phyloP scores from a whole-genome alignment of 2,329 filamentous ascomycete genomes.

The Didymella pinodella region DNA sequence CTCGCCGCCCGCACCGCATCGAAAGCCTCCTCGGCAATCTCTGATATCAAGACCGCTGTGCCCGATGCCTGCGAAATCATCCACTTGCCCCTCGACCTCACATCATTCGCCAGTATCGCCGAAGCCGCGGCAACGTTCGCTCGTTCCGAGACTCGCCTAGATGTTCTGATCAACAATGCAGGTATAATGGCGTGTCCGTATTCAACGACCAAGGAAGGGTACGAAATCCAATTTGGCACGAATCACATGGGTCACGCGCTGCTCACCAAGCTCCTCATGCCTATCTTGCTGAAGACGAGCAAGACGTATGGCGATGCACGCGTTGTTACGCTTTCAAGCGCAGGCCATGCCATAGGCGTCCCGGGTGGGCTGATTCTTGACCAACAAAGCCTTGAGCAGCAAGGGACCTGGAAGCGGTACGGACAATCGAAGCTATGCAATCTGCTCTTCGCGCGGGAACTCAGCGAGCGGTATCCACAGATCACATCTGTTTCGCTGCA shows the following conservation, averaged over 20 bases:
- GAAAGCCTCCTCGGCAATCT: constrained; percentile 54
- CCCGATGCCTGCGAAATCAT: constrained; percentile 49
- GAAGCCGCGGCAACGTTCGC: constrained; percentile 50
- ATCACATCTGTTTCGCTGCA: constrained; percentile 58
- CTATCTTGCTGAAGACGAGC: constrained; percentile 54
- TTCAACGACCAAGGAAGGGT: constrained; percentile 56
- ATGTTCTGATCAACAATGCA: constrained; percentile 59
- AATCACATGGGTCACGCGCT: constrained; percentile 63
- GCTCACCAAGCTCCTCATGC: constrained; percentile 57
- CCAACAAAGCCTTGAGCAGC: constrained; percentile 41
- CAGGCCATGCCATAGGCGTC: constrained; percentile 34
- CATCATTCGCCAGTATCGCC: constrained; percentile 52
- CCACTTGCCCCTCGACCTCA: constrained; percentile 54
- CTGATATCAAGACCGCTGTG: constrained; percentile 47
- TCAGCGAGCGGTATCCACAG: constrained; percentile 55
- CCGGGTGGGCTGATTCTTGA: constrained; percentile 49
- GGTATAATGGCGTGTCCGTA: constrained; percentile 54
- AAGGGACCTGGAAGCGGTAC: constrained; percentile 53
- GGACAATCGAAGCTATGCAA: constrained; percentile 61
- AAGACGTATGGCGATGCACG: constrained; percentile 54
- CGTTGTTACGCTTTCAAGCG: constrained; percentile 54
- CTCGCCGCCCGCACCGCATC: constrained; percentile 56
- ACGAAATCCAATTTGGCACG: constrained; percentile 61
- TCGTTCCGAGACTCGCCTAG: constrained; percentile 50
- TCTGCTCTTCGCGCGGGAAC: constrained; percentile 55